Evolutionary conservation across 192 early-diverging fungal species (phyloP).

Genomic region (Coemansia sp.): DNA sequence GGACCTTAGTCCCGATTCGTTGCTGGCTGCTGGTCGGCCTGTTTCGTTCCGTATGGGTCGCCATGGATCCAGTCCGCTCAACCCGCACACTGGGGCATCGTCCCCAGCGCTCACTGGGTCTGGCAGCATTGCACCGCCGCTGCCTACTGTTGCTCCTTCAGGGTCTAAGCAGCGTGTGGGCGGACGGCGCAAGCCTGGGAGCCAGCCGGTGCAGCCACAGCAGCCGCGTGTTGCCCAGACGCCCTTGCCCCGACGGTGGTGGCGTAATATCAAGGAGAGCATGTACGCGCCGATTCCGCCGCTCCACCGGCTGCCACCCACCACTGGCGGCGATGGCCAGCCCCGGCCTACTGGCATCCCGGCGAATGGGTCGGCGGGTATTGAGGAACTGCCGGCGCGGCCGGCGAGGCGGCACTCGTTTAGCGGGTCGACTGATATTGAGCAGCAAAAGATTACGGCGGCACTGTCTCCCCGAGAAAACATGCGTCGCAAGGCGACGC

Average conservation of each 20-base stretch:
- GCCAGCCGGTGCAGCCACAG: background rate
- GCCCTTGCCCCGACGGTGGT: slow-evolving; percentile 48
- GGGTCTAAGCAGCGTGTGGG: slow-evolving; percentile 13
- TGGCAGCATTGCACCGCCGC: slow-evolving; percentile 36
- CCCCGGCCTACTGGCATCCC: background rate
- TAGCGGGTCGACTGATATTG: slow-evolving; percentile 46
- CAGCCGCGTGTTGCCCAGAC: slow-evolving; percentile 18
- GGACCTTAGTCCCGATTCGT: background rate
- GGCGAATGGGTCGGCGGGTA: background rate
- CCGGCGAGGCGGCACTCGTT: slow-evolving; percentile 46
- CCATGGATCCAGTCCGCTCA: slow-evolving; percentile 51
- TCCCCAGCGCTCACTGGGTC: slow-evolving; percentile 2
- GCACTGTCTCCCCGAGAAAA: slow-evolving; percentile 43
- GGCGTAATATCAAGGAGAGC: slow-evolving; percentile 53
- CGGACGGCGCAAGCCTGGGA: slow-evolving; percentile 7
- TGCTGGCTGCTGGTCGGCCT: background rate
- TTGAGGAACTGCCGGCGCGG: slow-evolving; percentile 15
- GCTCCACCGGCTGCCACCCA: slow-evolving; percentile 16
- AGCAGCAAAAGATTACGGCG: slow-evolving; percentile 34
- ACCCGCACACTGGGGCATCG: slow-evolving; percentile 24
- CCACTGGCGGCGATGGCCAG: background rate
- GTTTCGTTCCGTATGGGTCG: slow-evolving; percentile 42
- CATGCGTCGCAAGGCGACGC: slow-evolving; percentile 37
- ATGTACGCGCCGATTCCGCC: slow-evolving; percentile 53
- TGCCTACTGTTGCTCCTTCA: slow-evolving; percentile 4